A percentile compares a stretch with the other conserved stretches of the same genome.
Evolutionary conservation across 2,329 filamentous ascomycete species (phyloP).

Genomic region (Trichoderma oligosporum): DNA sequence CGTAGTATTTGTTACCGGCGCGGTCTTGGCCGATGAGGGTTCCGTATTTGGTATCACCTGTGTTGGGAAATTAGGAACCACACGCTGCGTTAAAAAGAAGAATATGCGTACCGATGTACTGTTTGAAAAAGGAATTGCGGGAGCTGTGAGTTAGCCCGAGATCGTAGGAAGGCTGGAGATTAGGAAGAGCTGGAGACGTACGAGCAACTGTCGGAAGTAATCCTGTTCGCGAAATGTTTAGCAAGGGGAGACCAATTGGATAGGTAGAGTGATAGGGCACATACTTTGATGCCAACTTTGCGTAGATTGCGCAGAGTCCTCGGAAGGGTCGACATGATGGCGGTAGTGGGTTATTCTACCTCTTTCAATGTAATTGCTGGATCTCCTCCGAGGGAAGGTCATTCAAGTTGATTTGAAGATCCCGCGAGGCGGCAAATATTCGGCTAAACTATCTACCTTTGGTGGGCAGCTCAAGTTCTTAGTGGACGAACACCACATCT

Average conservation of each 20-base stretch:
- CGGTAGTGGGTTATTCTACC: slow-evolving; percentile 33
- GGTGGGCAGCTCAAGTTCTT: background rate
- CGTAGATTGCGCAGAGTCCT: slow-evolving; percentile 85
- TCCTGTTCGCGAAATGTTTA: slow-evolving; percentile 54
- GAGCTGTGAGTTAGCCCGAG: slow-evolving; percentile 24
- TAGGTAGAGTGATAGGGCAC: slow-evolving; percentile 19
- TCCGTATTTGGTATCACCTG: slow-evolving; percentile 95
- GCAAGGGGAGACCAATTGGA: slow-evolving; percentile 4
- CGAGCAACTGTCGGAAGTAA: slow-evolving; percentile 87
- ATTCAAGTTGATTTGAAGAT: slow-evolving; percentile 5
- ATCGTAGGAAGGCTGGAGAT: slow-evolving; percentile 23
- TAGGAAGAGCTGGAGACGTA: slow-evolving; percentile 50
- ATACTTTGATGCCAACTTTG: slow-evolving; percentile 82
- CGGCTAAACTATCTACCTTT: slow-evolving; percentile 23
- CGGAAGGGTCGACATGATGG: slow-evolving; percentile 81
- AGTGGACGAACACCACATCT: no score
- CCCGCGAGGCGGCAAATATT: slow-evolving; percentile 29
- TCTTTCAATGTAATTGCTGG: slow-evolving; percentile 16
- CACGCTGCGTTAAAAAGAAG: background rate
- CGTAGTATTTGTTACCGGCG: slow-evolving; percentile 96
- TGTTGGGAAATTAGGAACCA: background rate
- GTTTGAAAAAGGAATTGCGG: slow-evolving; percentile 23
- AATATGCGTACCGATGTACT: slow-evolving; percentile 53
- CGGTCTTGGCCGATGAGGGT: slow-evolving; percentile 78
- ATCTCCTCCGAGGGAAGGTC: no score